Percentiles rank a stretch among this genome's conserved stretches.
Evolutionary conservation across 768 basidiomycete genomes (phyloP).

Genomic region (Russula lepida): DNA sequence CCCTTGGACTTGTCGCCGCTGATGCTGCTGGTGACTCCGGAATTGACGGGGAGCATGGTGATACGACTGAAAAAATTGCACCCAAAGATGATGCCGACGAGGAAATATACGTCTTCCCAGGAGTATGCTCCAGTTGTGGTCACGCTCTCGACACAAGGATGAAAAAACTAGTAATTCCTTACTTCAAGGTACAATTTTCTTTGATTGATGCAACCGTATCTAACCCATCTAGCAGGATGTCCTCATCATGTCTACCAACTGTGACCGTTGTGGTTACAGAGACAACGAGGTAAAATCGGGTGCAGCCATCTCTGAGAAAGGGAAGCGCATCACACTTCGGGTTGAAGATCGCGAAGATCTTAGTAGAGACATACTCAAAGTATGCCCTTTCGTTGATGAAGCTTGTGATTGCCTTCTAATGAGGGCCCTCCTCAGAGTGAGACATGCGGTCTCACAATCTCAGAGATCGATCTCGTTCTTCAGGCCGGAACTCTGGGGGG

Average conservation of each 20-base stretch:
- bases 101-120: slow-evolving; percentile 84
- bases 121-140: slow-evolving; percentile 83
- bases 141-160: slow-evolving; percentile 78
- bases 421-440: slow-evolving; percentile 59
- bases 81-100: slow-evolving; percentile 46
- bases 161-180: slow-evolving; percentile 94
- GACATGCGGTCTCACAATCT: slow-evolving; percentile 79
- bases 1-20: slow-evolving; percentile 57
- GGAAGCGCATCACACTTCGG: slow-evolving; percentile 80
- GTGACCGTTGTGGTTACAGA: slow-evolving; percentile 88
- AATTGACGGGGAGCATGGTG: slow-evolving; percentile 6
- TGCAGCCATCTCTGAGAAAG: slow-evolving; percentile 76
- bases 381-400: slow-evolving; percentile 27
- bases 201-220: not conserved
- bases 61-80: slow-evolving; percentile 20
- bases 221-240: slow-evolving; percentile 55
- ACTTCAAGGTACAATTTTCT: slow-evolving; percentile 66
- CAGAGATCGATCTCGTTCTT: slow-evolving; percentile 90
- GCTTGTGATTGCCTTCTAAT: not conserved
- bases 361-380: slow-evolving; percentile 90
- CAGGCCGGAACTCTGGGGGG: slow-evolving; percentile 93
- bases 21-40: slow-evolving; percentile 36
- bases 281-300: slow-evolving; percentile 99
- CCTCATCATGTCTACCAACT: slow-evolving; percentile 97
- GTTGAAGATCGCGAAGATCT: slow-evolving; percentile 92